Percentiles rank a stretch among this genome's conserved stretches.
Conservation (phyloP, 192 early-diverging fungal species). For the Podila epigama region DNA sequence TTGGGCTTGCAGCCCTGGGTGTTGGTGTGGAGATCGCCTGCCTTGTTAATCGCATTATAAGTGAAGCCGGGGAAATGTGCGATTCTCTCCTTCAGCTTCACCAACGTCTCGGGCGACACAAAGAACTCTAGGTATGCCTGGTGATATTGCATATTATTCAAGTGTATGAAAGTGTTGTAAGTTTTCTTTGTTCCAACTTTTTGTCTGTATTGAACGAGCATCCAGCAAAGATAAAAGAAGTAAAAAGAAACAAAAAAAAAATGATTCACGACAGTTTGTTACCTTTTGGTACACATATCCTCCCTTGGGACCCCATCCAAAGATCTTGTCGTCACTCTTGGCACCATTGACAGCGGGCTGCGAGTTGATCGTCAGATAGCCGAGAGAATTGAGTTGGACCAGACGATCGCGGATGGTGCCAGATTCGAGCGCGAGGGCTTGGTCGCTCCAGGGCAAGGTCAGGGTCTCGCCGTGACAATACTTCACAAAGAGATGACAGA, state of each 20-base stretch:
- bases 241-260: background rate
- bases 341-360: slow-evolving; percentile 96
- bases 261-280: background rate
- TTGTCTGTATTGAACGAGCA: too few relatives aligned
- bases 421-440: slow-evolving; percentile 73
- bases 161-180: too few relatives aligned
- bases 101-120: slow-evolving; percentile 72
- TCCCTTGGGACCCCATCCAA: slow-evolving; percentile 97
- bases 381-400: slow-evolving; percentile 73
- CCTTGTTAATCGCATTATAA: slow-evolving; percentile 88
- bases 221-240: background rate
- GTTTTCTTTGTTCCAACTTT: too few relatives aligned
- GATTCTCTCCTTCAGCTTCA: slow-evolving; percentile 75
- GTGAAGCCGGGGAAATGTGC: slow-evolving; percentile 75
- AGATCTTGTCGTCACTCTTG: slow-evolving; percentile 70
- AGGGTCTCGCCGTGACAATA: slow-evolving; percentile 85
- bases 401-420: slow-evolving; percentile 75
- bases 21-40: slow-evolving; percentile 92
- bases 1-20: slow-evolving; percentile 86
- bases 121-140: slow-evolving; percentile 96
- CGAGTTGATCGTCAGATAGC: slow-evolving; percentile 93
- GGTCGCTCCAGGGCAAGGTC: slow-evolving; percentile 92
- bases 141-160: too few relatives aligned
- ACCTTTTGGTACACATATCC: slow-evolving; percentile 97
- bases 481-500: slow-evolving; percentile 78